Base-by-base conservation (phyloP, 352 stramenopile genomes). In the Pythium aristosporum region DNA sequence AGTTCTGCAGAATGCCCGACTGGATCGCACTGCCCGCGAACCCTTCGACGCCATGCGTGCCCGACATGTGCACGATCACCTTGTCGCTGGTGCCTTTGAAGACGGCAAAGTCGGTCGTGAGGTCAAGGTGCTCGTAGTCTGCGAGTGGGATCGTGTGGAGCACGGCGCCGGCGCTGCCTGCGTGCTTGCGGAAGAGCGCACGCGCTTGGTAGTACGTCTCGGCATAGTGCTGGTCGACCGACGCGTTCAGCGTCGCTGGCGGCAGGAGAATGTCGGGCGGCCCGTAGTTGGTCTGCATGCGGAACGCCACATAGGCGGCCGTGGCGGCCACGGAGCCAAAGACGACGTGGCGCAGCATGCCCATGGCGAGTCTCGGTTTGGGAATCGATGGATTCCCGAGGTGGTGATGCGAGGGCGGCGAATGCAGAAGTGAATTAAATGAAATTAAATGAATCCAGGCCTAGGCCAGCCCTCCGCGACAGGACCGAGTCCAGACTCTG, bases 21-120 rank as follows among this genome's bases (percentile, higher is more conserved):
- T 95, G 87, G 57, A 94, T 76, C 18, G 52, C 76, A 41, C 76
- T 85, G n/a, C 76, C 76, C 0, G 72, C 72, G 64, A 80, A 85
- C 3, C 71, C 74, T 52, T 85, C 76, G 23, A 82, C 74, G 12
- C 76, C 76, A 54, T 85, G 76, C 21, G 71, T 85, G 28, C 76
- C 76, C n/a, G 63, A 77, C 16, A 85, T 61, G 63, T 85, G 76
- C 12, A 84, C 42, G 13, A 82, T 41, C 1, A 57, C 70, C 8
- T 60, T 62, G 20, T 68, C 50, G 10, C 46, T 59, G 9, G 65
- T 32, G 25, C 72, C 69, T 11, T 20, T 30, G n/a, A 79, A 43
- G 8, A 82, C 68, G 0, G 74, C 69, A 18, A 79, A 55, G 58
- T 82, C 74, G 41, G 79, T 76, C 15, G 67, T 76, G 32, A 82